Percentiles rank a stretch among this genome's conserved stretches.
These are phyloP conservation scores for Vigna mungo DNA, from an alignment of 306 rosid genomes.

Conservation along the genomic window DNA sequence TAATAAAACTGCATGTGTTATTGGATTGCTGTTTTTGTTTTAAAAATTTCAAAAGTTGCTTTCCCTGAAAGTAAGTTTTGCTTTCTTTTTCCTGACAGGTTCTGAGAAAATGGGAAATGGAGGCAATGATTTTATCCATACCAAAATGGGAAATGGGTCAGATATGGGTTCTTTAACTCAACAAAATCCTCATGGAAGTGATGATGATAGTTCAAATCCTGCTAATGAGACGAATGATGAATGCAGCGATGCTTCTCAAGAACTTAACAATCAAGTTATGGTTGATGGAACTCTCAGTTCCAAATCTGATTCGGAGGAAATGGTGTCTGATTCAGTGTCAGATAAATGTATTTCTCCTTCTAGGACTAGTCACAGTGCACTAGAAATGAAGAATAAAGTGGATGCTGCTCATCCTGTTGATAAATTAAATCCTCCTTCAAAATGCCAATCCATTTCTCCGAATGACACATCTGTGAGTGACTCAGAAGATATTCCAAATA, in stretches of 20 bases:
- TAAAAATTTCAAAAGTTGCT: not conserved
- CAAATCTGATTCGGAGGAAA: conserved; percentile 51
- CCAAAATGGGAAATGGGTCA: conserved; percentile 40
- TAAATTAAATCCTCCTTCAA: conserved; percentile 40
- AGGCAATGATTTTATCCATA: conserved; percentile 46
- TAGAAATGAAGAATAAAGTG: conserved; percentile 34
- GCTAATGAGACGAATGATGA: conserved; percentile 52
- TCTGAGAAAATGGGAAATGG: conserved; percentile 52
- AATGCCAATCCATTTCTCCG: conserved; percentile 36
- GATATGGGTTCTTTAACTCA: conserved; percentile 56
- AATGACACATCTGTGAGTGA: conserved; percentile 38
- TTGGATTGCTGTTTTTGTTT: conserved; percentile 46
- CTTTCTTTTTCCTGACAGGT: conserved; percentile 48
- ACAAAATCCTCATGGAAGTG: conserved; percentile 55
- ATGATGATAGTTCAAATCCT: conserved; percentile 51
- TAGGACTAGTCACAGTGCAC: conserved; percentile 4
- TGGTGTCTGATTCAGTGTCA: conserved; percentile 45
- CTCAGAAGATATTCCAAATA: conserved; percentile 41
- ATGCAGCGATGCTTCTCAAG: conserved; percentile 56
- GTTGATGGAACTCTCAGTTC: conserved; percentile 37
- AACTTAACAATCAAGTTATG: conserved; percentile 43
- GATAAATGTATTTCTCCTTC: conserved; percentile 52
- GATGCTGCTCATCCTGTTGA: conserved; percentile 31
- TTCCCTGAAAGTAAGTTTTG: not conserved
- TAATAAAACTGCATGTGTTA: conserved; percentile 19